phyloP scores from a whole-genome alignment of 495 filamentous ascomycete genomes.

The Collariella sp. region DNA sequence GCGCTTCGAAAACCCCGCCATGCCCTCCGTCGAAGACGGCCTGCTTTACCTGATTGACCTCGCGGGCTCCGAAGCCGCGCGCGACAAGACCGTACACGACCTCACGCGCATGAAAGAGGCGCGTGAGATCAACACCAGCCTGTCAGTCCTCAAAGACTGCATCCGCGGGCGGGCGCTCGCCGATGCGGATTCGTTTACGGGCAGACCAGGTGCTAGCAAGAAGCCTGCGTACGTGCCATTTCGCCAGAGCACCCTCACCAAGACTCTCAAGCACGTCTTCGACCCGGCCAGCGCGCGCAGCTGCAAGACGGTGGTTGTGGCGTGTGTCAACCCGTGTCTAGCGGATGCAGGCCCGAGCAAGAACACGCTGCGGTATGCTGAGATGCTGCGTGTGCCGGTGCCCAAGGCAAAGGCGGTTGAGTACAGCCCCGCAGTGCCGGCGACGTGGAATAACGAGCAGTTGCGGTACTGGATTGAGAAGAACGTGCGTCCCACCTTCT shows the following conservation, averaged over 20 bases:
- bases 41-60: conserved; percentile 40
- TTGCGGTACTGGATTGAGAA: conserved; percentile 15
- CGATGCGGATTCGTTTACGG: conserved; percentile 9
- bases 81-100: conserved; percentile 24
- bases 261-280: conserved; percentile 24
- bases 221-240: conserved; percentile 18
- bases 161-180: conserved; percentile 28
- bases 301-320: conserved; percentile 21
- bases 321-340: conserved; percentile 23
- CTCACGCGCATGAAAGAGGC: conserved; percentile 33
- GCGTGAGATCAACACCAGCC: conserved; percentile 39
- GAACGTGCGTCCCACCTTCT: conserved; percentile 7
- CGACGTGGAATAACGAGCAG: conserved; percentile 19
- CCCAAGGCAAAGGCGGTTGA: conserved; percentile 2
- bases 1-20: conserved; percentile 28
- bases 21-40: conserved; percentile 25
- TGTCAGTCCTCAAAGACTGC: conserved; percentile 36
- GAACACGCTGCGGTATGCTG: conserved; percentile 22
- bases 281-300: conserved; percentile 15
- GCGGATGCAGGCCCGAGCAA: conserved; percentile 19
- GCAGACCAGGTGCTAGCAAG: neutral
- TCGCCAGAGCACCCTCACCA: conserved; percentile 21
- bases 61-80: conserved; percentile 37
- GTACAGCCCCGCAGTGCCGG: conserved; percentile 8
- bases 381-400: conserved; percentile 15